Conservation (phyloP, 2,329 filamentous ascomycete species). For the Lasiodiplodia sp. region DNA sequence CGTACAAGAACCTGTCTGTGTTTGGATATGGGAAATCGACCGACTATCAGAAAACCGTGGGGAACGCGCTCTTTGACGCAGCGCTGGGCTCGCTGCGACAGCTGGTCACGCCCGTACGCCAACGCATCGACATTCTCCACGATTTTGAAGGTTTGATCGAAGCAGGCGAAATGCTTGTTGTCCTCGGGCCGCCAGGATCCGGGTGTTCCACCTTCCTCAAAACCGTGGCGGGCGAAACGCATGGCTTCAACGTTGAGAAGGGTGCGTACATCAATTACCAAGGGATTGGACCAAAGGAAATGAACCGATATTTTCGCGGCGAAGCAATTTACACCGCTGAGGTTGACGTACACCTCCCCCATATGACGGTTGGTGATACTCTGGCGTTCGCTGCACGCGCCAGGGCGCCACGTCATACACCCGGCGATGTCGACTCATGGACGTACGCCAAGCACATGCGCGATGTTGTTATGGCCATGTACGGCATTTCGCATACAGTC, state of each 20-base stretch:
- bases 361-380: slow-evolving; percentile 77
- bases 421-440: slow-evolving; percentile 62
- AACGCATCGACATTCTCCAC: slow-evolving; percentile 68
- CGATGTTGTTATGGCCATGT: slow-evolving; percentile 77
- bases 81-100: slow-evolving; percentile 29
- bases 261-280: slow-evolving; percentile 82
- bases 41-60: slow-evolving; percentile 60
- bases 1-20: slow-evolving; percentile 56
- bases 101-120: slow-evolving; percentile 13
- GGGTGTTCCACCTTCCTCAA: slow-evolving; percentile 85
- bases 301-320: slow-evolving; percentile 77
- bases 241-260: slow-evolving; percentile 76
- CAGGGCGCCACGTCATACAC: slow-evolving; percentile 66
- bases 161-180: slow-evolving; percentile 75
- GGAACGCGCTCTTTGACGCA: slow-evolving; percentile 54
- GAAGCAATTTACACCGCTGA: slow-evolving; percentile 87
- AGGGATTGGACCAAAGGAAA: slow-evolving; percentile 72
- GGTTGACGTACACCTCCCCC: slow-evolving; percentile 80
- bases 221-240: slow-evolving; percentile 80
- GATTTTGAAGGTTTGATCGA: slow-evolving; percentile 71
- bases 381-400: slow-evolving; percentile 78
- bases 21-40: slow-evolving; percentile 57
- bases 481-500: slow-evolving; percentile 74
- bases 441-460: slow-evolving; percentile 67
- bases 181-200: slow-evolving; percentile 70